These are phyloP conservation scores for Cadophora sp. DNA, from an alignment of 2,329 filamentous ascomycete species.

Conservation along the genomic window DNA sequence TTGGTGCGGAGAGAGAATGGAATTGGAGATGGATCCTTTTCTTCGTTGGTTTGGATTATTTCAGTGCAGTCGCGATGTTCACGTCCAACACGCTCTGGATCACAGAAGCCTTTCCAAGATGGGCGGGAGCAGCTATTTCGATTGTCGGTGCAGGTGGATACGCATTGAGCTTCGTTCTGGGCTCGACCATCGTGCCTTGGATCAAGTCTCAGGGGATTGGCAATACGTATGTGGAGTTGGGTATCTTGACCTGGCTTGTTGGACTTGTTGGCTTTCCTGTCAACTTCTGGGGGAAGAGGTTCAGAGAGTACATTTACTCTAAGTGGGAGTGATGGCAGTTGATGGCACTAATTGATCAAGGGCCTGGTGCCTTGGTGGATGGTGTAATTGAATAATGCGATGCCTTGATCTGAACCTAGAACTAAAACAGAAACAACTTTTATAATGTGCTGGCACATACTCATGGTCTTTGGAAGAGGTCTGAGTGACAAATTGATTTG, in stretches of 20 bases:
- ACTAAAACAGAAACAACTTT: background rate
- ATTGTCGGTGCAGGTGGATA: slow-evolving; percentile 30
- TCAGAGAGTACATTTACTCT: slow-evolving; percentile 18
- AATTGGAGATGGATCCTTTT: slow-evolving; percentile 20
- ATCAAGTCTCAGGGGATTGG: slow-evolving; percentile 22
- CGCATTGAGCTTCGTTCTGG: slow-evolving; percentile 30
- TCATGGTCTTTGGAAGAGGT: background rate
- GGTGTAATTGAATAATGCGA: background rate
- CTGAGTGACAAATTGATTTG: background rate
- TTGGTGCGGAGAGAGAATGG: slow-evolving; percentile 20
- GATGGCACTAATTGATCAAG: background rate
- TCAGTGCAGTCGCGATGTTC: slow-evolving; percentile 23
- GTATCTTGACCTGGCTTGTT: slow-evolving; percentile 19
- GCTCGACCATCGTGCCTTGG: slow-evolving; percentile 28
- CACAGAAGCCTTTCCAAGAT: slow-evolving; percentile 34
- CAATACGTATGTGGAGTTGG: slow-evolving; percentile 26
- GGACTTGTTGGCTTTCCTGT: slow-evolving; percentile 30
- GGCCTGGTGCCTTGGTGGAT: slow-evolving; percentile 7
- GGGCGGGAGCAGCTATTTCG: slow-evolving; percentile 27
- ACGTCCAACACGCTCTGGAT: slow-evolving; percentile 30
- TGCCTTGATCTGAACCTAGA: background rate
- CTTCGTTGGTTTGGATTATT: slow-evolving; percentile 25
- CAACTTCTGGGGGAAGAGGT: slow-evolving; percentile 29
- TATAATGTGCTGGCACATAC: background rate
- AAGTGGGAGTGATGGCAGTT: background rate